Evolutionary conservation across 2,329 filamentous ascomycete genomes (phyloP), one percentile per base, ranked within the genome.

Genomic region (Blastomyces emzantsi): DNA sequence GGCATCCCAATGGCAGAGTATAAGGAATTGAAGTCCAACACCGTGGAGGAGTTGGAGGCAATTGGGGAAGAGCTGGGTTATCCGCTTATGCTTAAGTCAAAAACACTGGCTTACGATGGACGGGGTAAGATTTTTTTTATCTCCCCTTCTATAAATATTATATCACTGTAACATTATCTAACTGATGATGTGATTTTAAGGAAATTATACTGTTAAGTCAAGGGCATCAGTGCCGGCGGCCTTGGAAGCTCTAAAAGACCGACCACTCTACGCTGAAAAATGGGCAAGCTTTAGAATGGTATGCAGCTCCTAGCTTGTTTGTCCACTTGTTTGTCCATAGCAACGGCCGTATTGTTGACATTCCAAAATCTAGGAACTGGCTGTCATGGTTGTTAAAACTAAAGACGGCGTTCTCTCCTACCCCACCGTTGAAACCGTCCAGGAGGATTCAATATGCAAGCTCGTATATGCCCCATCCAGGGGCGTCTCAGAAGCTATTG

Each of bases 391-490:
- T 9, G 86, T 97, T 64, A 90, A 96, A 72, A 96, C 90, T 0
- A 89, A 92, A 72, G 87, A 95, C 68, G 77, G 79, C 5, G 81
- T 85, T 3, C 79, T 92, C 41, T 85, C 92, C 4, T 97, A 94
- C 73, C 92, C 94, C 0, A 89, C 88, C 0, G 92, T 97, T 1
- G 94, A 99, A 79, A 97, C 93, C 0, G 84, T 97, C 39, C 94
- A 99, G 70, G 90, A 97, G 76, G 90, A 97, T 75, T 94, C 87
- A 72, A 92, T 99, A 70, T 97, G 94, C 83, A 94, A 95, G 70
- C 87, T 92, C 67, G 90, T 93, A 1, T 97, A 92, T 73, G 87
- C 88, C 61, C 94, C 94, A 1, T 90, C 93, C 0, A 84, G 92
- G 47, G 82, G 84, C 7, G 86, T 95, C 2, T 80, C 86, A 0